Percentiles rank a stretch among this genome's conserved stretches.
phyloP scores from a whole-genome alignment of 164 flowering plant genomes.

The Litsea cubeba region DNA sequence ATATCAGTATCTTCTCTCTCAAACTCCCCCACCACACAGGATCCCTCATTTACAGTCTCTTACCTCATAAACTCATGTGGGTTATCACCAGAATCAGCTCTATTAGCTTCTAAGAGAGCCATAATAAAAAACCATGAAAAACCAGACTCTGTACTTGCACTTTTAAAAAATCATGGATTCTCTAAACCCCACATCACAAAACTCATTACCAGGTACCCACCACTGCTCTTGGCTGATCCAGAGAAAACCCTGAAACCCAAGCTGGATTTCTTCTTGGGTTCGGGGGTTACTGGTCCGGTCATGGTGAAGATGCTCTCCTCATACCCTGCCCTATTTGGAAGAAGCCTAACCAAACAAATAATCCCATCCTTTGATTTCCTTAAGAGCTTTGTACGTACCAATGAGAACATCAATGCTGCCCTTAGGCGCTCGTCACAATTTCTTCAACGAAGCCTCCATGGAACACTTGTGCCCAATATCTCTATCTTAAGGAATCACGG shows the following conservation, averaged over 20 bases:
- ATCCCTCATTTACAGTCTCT: not conserved
- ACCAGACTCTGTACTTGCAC: not conserved
- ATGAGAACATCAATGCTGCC: not conserved
- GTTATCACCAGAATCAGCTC: slow-evolving; percentile 1
- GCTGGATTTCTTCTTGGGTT: not conserved
- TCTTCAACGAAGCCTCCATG: not conserved
- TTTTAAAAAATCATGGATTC: slow-evolving; percentile 4
- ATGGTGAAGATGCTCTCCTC: not conserved
- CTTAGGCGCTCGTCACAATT: not conserved
- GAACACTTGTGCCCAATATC: not conserved
- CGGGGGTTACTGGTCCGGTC: not conserved
- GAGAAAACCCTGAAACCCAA: not conserved
- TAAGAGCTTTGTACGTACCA: not conserved
- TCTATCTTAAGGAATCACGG: not conserved
- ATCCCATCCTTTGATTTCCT: not conserved
- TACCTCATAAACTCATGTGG: slow-evolving; percentile 11
- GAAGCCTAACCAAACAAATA: not conserved
- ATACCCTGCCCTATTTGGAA: not conserved
- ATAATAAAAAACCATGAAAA: not conserved
- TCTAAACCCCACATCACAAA: not conserved
- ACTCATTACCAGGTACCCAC: not conserved
- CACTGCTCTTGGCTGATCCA: not conserved
- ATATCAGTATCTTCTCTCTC: not conserved
- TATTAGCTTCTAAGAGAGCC: not conserved
- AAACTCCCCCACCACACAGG: not conserved